These are phyloP conservation scores for Daldinia decipiens DNA, from an alignment of 495 filamentous ascomycete genomes.

Conservation along the genomic window DNA sequence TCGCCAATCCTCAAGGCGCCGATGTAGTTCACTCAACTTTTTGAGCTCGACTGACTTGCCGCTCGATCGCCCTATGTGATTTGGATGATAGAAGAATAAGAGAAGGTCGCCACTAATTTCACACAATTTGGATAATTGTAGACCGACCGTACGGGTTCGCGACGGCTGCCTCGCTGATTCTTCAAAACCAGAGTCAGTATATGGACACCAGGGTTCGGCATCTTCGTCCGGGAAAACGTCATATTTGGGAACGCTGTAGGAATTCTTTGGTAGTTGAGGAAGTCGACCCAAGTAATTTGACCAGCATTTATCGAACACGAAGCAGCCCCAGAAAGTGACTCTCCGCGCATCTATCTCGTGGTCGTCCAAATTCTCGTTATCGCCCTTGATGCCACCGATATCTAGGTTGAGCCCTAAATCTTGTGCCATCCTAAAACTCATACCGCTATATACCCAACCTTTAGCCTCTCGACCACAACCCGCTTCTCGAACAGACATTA, in stretches of 20 bases:
- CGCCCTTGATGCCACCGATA: constrained; percentile 66
- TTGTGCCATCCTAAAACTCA: constrained; percentile 98
- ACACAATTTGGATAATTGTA: constrained; percentile 84
- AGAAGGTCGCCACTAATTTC: constrained; percentile 95
- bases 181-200: constrained; percentile 82
- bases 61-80: constrained; percentile 66
- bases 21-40: constrained; percentile 90
- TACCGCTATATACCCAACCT: constrained; percentile 97
- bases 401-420: constrained; percentile 95
- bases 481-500: constrained; percentile 97
- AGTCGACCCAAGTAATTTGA: constrained; percentile 96
- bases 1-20: constrained; percentile 90
- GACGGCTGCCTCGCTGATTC: constrained; percentile 79
- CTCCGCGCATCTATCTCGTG: constrained; percentile 87
- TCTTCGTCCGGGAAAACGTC: constrained; percentile 94
- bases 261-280: constrained; percentile 82
- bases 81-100: constrained; percentile 88
- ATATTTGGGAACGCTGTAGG: constrained; percentile 84
- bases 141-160: constrained; percentile 80
- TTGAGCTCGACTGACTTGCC: constrained; percentile 80
- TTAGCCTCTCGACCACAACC: constrained; percentile 95
- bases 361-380: constrained; percentile 72
- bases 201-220: constrained; percentile 84
- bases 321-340: constrained; percentile 99
- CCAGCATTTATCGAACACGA: constrained; percentile 98